These are phyloP conservation scores for Globisporangium nunn DNA, from an alignment of 352 stramenopile species.

Conservation along the genomic window DNA sequence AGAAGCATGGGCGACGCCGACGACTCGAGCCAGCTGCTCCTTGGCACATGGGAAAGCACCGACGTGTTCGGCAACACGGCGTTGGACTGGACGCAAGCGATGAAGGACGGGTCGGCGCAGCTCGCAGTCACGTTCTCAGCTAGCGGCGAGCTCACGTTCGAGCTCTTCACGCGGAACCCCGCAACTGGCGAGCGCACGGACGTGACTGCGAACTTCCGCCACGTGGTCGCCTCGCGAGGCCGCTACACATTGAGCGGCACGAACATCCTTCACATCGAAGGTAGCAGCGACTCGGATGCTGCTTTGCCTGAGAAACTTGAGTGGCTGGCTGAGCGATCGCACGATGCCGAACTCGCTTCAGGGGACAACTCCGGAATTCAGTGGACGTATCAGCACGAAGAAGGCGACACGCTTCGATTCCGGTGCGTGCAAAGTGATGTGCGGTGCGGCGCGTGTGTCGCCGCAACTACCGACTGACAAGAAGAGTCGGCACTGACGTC, in stretches of 20 bases:
- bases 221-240: slow-evolving; percentile 40
- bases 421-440: slow-evolving; percentile 15
- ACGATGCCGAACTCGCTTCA: not conserved
- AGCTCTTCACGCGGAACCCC: slow-evolving; percentile 17
- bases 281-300: not conserved
- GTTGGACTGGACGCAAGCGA: slow-evolving; percentile 66
- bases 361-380: slow-evolving; percentile 45
- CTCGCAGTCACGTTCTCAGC: slow-evolving; percentile 34
- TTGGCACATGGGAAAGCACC: slow-evolving; percentile 49
- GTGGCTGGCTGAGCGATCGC: not conserved
- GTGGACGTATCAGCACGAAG: slow-evolving; percentile 67
- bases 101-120: slow-evolving; percentile 41
- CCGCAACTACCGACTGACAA: not conserved
- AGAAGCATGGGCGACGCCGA: too few relatives aligned
- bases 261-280: slow-evolving; percentile 26
- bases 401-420: slow-evolving; percentile 53
- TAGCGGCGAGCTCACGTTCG: slow-evolving; percentile 32
- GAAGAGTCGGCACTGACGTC: not conserved
- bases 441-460: not conserved
- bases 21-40: not conserved
- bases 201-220: slow-evolving; percentile 43
- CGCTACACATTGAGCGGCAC: slow-evolving; percentile 24
- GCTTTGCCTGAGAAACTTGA: not conserved
- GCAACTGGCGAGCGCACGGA: slow-evolving; percentile 22
- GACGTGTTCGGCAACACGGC: slow-evolving; percentile 74